Conservation (phyloP, 805 yeast genomes). For the Kluyveromyces starmeri region DNA sequence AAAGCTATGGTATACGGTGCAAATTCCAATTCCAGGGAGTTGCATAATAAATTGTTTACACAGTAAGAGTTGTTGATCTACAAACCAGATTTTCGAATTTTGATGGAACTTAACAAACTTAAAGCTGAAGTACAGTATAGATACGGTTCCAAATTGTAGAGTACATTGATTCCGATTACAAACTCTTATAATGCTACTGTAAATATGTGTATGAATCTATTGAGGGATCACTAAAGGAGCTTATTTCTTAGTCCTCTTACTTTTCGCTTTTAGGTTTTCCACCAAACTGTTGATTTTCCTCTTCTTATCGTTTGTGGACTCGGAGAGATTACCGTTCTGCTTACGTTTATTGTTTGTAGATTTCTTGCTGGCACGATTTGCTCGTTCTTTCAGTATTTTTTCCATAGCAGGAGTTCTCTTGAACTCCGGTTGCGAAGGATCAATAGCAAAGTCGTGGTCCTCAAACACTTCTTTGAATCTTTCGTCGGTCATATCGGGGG, state of each 20-base stretch:
- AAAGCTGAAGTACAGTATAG: no score
- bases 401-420: slow-evolving; percentile 84
- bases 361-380: slow-evolving; percentile 36
- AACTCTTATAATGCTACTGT: no score
- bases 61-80: no score
- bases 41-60: no score
- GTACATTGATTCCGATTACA: no score
- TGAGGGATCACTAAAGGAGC: no score
- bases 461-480: slow-evolving; percentile 81
- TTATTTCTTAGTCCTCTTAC: slow-evolving; percentile 13
- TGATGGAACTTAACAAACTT: no score
- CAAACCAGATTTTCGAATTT: no score
- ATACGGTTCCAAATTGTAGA: no score
- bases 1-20: no score
- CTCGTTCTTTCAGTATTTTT: slow-evolving; percentile 67
- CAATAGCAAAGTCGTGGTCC: slow-evolving; percentile 86
- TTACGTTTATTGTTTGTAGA: slow-evolving; percentile 16
- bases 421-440: slow-evolving; percentile 85
- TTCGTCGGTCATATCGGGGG: slow-evolving; percentile 69
- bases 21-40: no score
- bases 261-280: slow-evolving; percentile 41
- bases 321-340: slow-evolving; percentile 9
- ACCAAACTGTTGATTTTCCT: slow-evolving; percentile 31
- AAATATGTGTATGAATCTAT: no score
- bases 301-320: slow-evolving; percentile 6